A percentile compares a stretch with the other conserved stretches of the same genome.
These are phyloP conservation scores for Saccharomycopsis synnaedendra DNA, from an alignment of 805 yeast species.

Conservation along the genomic window DNA sequence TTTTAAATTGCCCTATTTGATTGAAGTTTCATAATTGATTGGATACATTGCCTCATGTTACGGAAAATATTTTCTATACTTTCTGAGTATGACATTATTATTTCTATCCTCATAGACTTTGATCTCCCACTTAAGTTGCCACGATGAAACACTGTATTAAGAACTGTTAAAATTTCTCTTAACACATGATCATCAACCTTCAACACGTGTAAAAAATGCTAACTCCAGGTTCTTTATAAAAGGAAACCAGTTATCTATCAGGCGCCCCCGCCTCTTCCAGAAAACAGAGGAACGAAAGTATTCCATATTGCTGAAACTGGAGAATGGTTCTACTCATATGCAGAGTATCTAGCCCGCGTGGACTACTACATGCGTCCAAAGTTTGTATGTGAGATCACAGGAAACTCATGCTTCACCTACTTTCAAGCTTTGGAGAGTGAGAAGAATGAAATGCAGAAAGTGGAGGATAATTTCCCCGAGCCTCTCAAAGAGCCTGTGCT, in stretches of 20 bases:
- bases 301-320: slow-evolving; percentile 78
- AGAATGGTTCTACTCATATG: slow-evolving; percentile 78
- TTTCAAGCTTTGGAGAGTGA: slow-evolving; percentile 84
- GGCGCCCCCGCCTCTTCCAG: slow-evolving; percentile 46
- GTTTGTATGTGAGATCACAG: slow-evolving; percentile 93
- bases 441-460: slow-evolving; percentile 45
- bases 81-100: too few relatives aligned
- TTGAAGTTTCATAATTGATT: too few relatives aligned
- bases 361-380: slow-evolving; percentile 65
- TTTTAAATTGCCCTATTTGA: too few relatives aligned
- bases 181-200: too few relatives aligned
- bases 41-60: too few relatives aligned
- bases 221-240: slow-evolving; percentile 59
- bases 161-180: too few relatives aligned
- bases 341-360: slow-evolving; percentile 59
- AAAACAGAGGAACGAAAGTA: slow-evolving; percentile 47
- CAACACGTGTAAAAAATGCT: too few relatives aligned
- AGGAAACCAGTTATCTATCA: slow-evolving; percentile 56
- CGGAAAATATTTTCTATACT: too few relatives aligned
- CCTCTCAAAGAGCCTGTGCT: slow-evolving; percentile 88
- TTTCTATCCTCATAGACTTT: too few relatives aligned
- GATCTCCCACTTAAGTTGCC: too few relatives aligned
- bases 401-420: slow-evolving; percentile 81
- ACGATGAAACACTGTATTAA: too few relatives aligned
- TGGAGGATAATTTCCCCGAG: slow-evolving; percentile 81